A percentile compares a stretch with the other conserved stretches of the same genome.
phyloP scores from a whole-genome alignment of 108 stramenopile species.

The Skeletonema marinoi region DNA sequence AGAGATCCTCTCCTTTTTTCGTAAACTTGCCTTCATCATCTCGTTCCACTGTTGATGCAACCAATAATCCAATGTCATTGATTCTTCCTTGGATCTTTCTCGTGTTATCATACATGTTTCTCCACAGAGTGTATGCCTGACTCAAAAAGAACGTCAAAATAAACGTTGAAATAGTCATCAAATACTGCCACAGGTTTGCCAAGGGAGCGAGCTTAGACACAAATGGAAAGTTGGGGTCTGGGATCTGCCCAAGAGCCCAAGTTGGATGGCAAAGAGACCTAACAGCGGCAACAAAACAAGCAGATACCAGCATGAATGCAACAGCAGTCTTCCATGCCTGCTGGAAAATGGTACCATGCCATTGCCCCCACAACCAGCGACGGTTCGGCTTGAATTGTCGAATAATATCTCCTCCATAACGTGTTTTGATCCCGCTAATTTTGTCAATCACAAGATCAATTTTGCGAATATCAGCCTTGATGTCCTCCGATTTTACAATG shows the following conservation, averaged over 20 bases:
- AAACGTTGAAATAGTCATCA: conserved; percentile 51
- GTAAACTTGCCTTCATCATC: conserved; percentile 26
- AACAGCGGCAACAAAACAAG: conserved; percentile 4
- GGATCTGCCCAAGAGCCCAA: neutral
- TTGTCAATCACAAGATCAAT: conserved; percentile 39
- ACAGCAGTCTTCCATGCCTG: neutral
- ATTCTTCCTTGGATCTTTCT: conserved; percentile 46
- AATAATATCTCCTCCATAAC: conserved; percentile 32
- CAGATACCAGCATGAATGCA: conserved; percentile 24
- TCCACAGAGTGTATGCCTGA: conserved; percentile 56
- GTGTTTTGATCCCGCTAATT: conserved; percentile 14
- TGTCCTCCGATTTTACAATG: neutral
- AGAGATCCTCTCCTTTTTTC: conserved; percentile 16
- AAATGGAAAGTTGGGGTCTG: neutral
- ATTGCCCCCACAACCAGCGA: conserved; percentile 48
- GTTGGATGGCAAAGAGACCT: conserved; percentile 15
- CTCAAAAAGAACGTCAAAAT: conserved; percentile 58
- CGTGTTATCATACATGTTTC: conserved; percentile 25
- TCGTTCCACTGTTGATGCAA: conserved; percentile 31
- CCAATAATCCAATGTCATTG: conserved; percentile 42
- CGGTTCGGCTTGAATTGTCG: conserved; percentile 22
- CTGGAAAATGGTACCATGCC: conserved; percentile 29
- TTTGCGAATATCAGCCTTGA: neutral
- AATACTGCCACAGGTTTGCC: conserved; percentile 46
- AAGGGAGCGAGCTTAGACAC: conserved; percentile 3